These are phyloP conservation scores for Skeletonema grethae DNA, from an alignment of 108 stramenopile genomes.

Conservation along the genomic window DNA sequence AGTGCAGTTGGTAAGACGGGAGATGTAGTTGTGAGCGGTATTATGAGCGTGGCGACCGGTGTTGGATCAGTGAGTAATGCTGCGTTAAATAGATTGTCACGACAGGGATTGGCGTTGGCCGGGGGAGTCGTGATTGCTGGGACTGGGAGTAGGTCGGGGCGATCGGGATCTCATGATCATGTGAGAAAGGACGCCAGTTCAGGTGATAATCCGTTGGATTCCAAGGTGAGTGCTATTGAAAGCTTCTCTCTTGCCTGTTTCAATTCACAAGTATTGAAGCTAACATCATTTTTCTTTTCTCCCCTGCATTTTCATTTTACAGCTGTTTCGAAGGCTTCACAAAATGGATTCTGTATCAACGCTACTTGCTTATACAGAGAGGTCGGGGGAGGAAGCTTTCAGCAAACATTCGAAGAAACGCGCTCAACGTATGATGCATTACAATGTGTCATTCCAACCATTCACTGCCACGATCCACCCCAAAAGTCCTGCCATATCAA, in stretches of 20 bases:
- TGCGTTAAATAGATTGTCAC: slow-evolving; percentile 37
- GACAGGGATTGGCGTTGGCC: slow-evolving; percentile 44
- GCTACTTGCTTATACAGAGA: slow-evolving; percentile 72
- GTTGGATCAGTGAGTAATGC: slow-evolving; percentile 83
- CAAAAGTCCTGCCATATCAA: slow-evolving; percentile 17
- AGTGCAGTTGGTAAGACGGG: slow-evolving; percentile 75
- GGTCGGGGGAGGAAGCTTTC: slow-evolving; percentile 66
- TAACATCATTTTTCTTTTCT: not conserved
- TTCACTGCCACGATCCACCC: slow-evolving; percentile 84
- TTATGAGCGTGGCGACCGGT: slow-evolving; percentile 86
- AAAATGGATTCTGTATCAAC: slow-evolving; percentile 71
- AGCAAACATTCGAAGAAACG: slow-evolving; percentile 63
- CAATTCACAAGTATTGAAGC: not conserved
- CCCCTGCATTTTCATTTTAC: not conserved
- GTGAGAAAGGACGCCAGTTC: slow-evolving; percentile 15
- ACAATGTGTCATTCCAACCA: slow-evolving; percentile 80
- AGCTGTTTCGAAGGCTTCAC: slow-evolving; percentile 65
- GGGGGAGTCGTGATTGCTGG: slow-evolving; percentile 28
- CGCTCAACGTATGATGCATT: slow-evolving; percentile 89
- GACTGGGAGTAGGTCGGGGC: slow-evolving; percentile 15
- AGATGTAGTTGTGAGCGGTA: slow-evolving; percentile 75
- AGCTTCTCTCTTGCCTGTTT: not conserved
- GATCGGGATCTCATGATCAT: slow-evolving; percentile 18
- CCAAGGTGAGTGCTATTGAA: slow-evolving; percentile 2
- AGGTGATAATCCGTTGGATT: slow-evolving; percentile 10